phyloP scores from a whole-genome alignment of 2,329 filamentous ascomycete species.

The Pestalotiopsis sp. region DNA sequence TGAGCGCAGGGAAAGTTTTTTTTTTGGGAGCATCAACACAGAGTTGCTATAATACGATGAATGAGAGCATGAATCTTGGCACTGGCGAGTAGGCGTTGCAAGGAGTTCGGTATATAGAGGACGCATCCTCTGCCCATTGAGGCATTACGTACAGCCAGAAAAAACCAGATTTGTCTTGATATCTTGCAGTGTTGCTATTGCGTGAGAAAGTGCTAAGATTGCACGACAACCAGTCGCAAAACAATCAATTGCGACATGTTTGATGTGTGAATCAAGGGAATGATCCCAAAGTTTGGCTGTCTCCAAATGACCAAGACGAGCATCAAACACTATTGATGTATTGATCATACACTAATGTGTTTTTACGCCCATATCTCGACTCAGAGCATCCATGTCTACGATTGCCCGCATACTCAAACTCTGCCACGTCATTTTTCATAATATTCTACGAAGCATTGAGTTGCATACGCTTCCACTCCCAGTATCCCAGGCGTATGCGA shows the following conservation, averaged over 20 bases:
- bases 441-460: constrained; percentile 74
- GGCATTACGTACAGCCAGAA: background rate
- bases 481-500: constrained; percentile 88
- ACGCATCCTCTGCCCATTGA: background rate
- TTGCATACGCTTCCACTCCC: constrained; percentile 74
- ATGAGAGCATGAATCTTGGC: background rate
- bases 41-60: background rate
- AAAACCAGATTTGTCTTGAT: background rate
- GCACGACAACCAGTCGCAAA: too few relatives aligned
- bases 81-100: background rate
- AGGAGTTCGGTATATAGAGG: background rate
- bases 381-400: too few relatives aligned
- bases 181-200: background rate
- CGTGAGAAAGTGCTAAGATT: too few relatives aligned
- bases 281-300: too few relatives aligned
- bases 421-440: constrained; percentile 30
- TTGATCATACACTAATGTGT: too few relatives aligned
- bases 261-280: too few relatives aligned
- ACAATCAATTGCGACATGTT: too few relatives aligned
- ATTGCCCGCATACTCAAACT: too few relatives aligned
- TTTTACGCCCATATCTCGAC: too few relatives aligned
- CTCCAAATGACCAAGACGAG: too few relatives aligned
- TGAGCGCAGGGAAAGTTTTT: background rate
- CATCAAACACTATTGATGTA: too few relatives aligned
- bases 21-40: background rate